A percentile compares a stretch with the other conserved stretches of the same genome.
These are phyloP conservation scores for Cynara cardunculus DNA, from an alignment of 129 eudicot genomes.

Conservation along the genomic window DNA sequence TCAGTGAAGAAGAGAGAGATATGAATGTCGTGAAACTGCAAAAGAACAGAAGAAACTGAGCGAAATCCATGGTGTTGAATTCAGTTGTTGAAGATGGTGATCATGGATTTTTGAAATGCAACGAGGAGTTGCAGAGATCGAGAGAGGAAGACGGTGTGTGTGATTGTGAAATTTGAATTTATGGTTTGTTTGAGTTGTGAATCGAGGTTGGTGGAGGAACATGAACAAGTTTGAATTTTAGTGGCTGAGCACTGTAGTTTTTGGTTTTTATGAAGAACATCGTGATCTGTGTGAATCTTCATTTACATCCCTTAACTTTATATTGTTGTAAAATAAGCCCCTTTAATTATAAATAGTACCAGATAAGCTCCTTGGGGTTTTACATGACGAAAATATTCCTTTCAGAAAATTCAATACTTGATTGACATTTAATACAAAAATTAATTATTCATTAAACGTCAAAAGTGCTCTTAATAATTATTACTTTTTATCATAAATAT, in stretches of 20 bases:
- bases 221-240: constrained; percentile 27
- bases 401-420: not conserved
- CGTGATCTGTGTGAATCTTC: constrained; percentile 23
- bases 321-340: not conserved
- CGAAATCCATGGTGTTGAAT: constrained; percentile 11
- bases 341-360: not conserved
- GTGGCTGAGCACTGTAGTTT: not conserved
- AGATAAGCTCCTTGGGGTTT: not conserved
- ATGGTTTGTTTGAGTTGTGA: constrained; percentile 17
- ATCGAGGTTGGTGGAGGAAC: constrained; percentile 40
- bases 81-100: not conserved
- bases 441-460: not conserved
- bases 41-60: not conserved
- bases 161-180: constrained; percentile 26
- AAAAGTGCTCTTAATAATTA: not conserved
- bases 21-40: constrained; percentile 13
- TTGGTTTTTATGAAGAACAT: constrained; percentile 16
- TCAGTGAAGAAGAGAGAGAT: constrained; percentile 35
- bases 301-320: constrained; percentile 12
- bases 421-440: not conserved
- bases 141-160: not conserved
- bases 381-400: no score
- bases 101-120: constrained; percentile 15
- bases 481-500: not conserved
- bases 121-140: constrained; percentile 26